Percentiles rank a stretch among this genome's conserved stretches.
Conservation (phyloP, 768 basidiomycete genomes). For the Asterophora parasitica region DNA sequence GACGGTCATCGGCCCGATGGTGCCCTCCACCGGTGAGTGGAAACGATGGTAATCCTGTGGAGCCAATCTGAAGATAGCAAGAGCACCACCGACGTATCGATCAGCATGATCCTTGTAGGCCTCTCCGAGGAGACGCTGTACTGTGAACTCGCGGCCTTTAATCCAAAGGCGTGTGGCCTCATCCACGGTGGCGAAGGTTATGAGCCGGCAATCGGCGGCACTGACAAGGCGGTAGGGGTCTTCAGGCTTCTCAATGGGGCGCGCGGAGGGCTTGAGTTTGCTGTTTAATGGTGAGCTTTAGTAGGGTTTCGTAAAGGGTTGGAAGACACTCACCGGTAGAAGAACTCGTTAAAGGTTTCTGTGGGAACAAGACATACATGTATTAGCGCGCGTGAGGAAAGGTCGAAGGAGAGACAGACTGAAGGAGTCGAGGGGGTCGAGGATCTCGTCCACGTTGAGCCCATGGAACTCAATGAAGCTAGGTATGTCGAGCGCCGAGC, state of each 20-base stretch:
- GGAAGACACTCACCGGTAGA: constrained; percentile 51
- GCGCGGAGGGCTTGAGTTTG: constrained; percentile 79
- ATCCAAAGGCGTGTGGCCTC: constrained; percentile 94
- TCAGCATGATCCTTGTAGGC: constrained; percentile 65
- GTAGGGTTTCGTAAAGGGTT: background rate
- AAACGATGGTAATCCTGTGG: constrained; percentile 97
- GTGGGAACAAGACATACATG: background rate
- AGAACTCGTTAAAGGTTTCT: constrained; percentile 95
- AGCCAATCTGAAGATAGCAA: constrained; percentile 88
- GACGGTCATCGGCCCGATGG: constrained; percentile 75
- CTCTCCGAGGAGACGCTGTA: constrained; percentile 76
- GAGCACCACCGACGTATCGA: constrained; percentile 71
- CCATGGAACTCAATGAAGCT: constrained; percentile 88
- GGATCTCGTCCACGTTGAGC: constrained; percentile 76
- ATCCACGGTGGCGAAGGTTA: constrained; percentile 83
- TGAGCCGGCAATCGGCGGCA: constrained; percentile 94
- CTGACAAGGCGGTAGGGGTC: constrained; percentile 79
- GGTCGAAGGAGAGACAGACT: constrained; percentile 40
- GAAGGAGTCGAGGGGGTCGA: constrained; percentile 79
- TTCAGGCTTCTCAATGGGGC: constrained; percentile 67
- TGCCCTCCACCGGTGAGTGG: constrained; percentile 83
- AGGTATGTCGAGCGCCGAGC: constrained; percentile 80
- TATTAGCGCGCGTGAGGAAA: background rate
- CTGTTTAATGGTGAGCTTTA: constrained; percentile 29
- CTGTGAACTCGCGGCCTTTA: constrained; percentile 91